Evolutionary conservation across 352 stramenopile genomes (phyloP), one percentile per base, ranked within the genome.

Genomic region (Phytophthora sp.): DNA sequence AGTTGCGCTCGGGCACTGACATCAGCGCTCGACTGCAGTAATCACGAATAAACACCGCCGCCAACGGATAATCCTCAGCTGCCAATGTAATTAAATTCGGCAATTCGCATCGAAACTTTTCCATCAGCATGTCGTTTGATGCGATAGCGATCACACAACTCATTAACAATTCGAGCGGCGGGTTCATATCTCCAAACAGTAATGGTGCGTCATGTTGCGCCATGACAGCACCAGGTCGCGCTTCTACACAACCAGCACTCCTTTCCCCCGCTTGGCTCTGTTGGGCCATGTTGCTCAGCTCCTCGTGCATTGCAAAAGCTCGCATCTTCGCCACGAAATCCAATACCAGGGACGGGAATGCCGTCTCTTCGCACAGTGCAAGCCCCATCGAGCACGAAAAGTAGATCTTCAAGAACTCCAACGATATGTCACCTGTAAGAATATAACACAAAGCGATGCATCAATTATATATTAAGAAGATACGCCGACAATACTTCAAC

Each of bases 91-190:
- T 76, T 12, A 94, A 24, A 20, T 89, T 91, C 3, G 81, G 77
- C 1, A 94, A 26, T 42, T 94, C 86, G 39, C 86, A 94, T 5
- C 84, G 75, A 57, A 87, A 91, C 4, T 62, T 77, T 21, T 91
- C 79, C 62, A 91, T 86, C 12, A 94, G 63, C 0, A 54, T 46
- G 7, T 58, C 38, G 31, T 86, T 84, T 4, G 75, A 78, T 15
- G 74, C 65, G 24, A 94, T 78, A 5, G 79, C 80, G 44, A 89
- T 54, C 1, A 93, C 64, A 57, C 84, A 91, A 1, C 60, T 73
- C 80, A 92, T 89, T 21, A 94, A 60, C 4, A 89, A 79, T 33
- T 71, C 45, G 15, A 92, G 65, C 16, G 69, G 55, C 11, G 66
- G 54, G 41, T 88, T 46, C 27, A 90, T 47, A n/a, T 21, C 38